Evolutionary conservation across 441 rosid genomes (phyloP).

Genomic region (Syzygium malaccense): DNA sequence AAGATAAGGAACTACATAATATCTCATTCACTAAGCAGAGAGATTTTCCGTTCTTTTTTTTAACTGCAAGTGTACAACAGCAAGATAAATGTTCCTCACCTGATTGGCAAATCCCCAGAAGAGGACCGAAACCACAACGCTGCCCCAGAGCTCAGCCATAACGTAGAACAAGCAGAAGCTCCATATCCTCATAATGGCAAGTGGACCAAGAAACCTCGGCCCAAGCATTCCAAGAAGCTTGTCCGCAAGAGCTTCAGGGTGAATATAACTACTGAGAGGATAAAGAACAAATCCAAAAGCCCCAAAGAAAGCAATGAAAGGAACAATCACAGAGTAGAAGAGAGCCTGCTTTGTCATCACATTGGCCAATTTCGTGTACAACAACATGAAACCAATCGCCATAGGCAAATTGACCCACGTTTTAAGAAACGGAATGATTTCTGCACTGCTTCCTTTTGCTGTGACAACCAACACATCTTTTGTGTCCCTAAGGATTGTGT

Average conservation of each 20-base stretch:
- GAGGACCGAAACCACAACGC: conserved; percentile 90
- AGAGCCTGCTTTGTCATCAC: conserved; percentile 78
- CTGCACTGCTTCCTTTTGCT: conserved; percentile 92
- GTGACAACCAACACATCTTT: conserved; percentile 97
- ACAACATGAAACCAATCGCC: conserved; percentile 95
- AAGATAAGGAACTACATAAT: not conserved
- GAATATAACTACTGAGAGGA: conserved; percentile 74
- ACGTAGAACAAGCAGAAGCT: conserved; percentile 95
- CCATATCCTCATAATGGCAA: conserved; percentile 97
- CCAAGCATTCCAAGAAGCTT: conserved; percentile 72
- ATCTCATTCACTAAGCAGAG: not conserved
- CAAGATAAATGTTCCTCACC: conserved; percentile 27
- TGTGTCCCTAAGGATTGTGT: conserved; percentile 92
- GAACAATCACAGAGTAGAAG: conserved; percentile 81
- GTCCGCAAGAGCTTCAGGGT: conserved; percentile 82
- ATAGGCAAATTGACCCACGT: conserved; percentile 99
- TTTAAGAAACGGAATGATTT: conserved; percentile 91
- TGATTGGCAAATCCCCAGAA: conserved; percentile 99
- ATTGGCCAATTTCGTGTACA: conserved; percentile 69
- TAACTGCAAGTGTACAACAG: not conserved
- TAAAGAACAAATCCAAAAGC: conserved; percentile 92
- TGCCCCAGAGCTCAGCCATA: conserved; percentile 99
- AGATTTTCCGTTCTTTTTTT: not conserved
- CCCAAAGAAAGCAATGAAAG: conserved; percentile 92
- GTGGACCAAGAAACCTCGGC: conserved; percentile 94